A percentile compares a stretch with the other conserved stretches of the same genome.
phyloP scores from a whole-genome alignment of 176 grass and related monocot species.

The Phyllostachys edulis region DNA sequence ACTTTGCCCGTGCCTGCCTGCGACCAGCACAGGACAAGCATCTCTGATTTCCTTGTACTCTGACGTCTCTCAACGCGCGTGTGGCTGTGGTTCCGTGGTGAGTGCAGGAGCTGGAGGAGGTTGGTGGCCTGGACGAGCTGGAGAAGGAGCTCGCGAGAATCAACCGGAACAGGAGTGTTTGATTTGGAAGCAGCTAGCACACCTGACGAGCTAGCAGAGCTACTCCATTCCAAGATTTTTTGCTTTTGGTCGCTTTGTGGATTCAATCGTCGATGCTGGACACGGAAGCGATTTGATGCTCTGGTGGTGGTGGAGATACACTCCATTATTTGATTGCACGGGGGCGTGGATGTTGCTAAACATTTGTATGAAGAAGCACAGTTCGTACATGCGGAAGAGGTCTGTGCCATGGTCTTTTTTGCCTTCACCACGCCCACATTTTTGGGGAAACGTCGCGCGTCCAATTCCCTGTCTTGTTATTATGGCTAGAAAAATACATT shows the following conservation, averaged over 20 bases:
- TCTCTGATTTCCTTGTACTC: not conserved
- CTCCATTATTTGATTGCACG: not conserved
- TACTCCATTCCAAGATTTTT: not conserved
- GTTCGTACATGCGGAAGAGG: not conserved
- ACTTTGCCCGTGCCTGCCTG: not conserved
- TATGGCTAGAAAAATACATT: constrained; percentile 24
- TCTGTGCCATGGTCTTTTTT: not conserved
- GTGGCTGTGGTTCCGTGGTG: constrained; percentile 17
- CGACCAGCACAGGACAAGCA: constrained; percentile 16
- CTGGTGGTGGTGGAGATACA: not conserved
- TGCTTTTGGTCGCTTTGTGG: not conserved
- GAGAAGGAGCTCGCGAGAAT: constrained; percentile 73
- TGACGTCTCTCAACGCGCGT: not conserved
- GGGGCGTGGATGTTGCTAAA: not conserved
- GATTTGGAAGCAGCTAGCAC: not conserved
- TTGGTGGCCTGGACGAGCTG: constrained; percentile 68
- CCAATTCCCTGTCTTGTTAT: not conserved
- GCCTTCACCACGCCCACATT: not conserved
- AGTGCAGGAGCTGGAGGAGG: constrained; percentile 76
- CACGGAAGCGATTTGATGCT: not conserved
- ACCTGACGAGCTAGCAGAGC: not conserved
- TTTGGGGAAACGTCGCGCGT: not conserved
- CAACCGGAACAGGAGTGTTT: constrained; percentile 25
- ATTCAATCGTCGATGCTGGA: constrained; percentile 1
- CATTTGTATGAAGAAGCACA: not conserved